Percentiles rank a stretch among this genome's conserved stretches.
Conservation (phyloP, 2,329 filamentous ascomycete genomes). For the Stagonosporopsis tanaceti region DNA sequence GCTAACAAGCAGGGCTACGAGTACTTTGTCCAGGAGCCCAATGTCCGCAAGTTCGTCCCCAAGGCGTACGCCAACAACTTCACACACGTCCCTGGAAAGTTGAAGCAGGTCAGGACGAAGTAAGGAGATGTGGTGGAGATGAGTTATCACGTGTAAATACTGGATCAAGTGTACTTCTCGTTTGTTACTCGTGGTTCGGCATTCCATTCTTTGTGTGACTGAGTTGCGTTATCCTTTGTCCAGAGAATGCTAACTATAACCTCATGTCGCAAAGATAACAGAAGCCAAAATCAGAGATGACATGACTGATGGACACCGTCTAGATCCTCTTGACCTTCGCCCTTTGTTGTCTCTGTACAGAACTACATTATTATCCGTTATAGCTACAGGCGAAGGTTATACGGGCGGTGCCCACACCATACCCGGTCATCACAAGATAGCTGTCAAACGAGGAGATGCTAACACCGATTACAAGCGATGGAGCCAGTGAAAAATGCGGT, state of each 20-base stretch:
- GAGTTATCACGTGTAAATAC: slow-evolving; percentile 40
- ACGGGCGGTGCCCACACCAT: too few relatives aligned
- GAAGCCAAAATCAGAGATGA: too few relatives aligned
- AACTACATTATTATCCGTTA: too few relatives aligned
- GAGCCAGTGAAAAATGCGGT: too few relatives aligned
- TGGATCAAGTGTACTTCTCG: slow-evolving; percentile 20
- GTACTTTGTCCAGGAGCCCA: slow-evolving; percentile 98
- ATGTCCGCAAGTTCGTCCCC: slow-evolving; percentile 81
- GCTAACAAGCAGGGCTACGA: slow-evolving; percentile 99
- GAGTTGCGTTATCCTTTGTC: not conserved
- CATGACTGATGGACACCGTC: too few relatives aligned
- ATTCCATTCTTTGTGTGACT: not conserved
- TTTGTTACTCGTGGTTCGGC: slow-evolving; percentile 1
- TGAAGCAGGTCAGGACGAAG: slow-evolving; percentile 83
- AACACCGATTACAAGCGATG: too few relatives aligned
- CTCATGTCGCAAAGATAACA: too few relatives aligned
- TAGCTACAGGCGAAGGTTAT: too few relatives aligned
- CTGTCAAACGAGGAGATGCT: too few relatives aligned
- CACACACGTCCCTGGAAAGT: slow-evolving; percentile 80
- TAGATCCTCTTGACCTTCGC: too few relatives aligned
- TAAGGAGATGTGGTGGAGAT: slow-evolving; percentile 59
- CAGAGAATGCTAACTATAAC: not conserved
- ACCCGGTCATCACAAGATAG: too few relatives aligned
- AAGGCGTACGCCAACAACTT: slow-evolving; percentile 99
- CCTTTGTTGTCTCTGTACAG: too few relatives aligned